Evolutionary conservation across 371 early-diverging fungal genomes (phyloP), one percentile per base, ranked within the genome.

Genomic region (Rhizopus microsporus): DNA sequence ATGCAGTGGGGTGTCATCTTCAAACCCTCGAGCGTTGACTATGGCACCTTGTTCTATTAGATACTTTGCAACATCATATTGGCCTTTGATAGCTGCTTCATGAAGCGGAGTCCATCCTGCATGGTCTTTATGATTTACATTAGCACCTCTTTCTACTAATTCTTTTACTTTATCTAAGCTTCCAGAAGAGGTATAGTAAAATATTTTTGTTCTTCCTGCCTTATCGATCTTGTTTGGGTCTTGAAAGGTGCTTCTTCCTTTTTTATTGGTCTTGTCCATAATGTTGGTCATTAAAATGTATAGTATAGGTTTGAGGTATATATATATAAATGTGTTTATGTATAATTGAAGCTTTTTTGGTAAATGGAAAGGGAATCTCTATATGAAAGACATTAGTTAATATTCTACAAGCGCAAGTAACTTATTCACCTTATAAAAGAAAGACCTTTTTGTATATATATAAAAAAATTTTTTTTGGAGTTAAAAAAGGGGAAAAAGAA

Each of bases 1-100:
- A 69, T 92, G 92, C 50, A 93, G 60, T 17, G 93, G 84, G n/a
- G 92, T 88, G 40, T 83, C 83, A 32, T 80, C 80, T 56, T 87
- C 86, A 37, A 74, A 68, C 32, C 84, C 86, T 42, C 68, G 62
- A 6, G 79, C 76, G 55, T 87, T 81, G 42, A 87, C 66, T 44
- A 82, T 77, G 0, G 83, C 81, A 6, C 72, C 69, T 15, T 68
- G 68, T 56, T 76, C 62, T 16, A 88, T 68, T n/a, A 90, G 64
- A 39, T 71, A 75, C 44, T 68, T 53, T 7, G 84, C 75, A n/a
- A 86, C 77, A 31, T 81, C 77, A 9, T 65, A 74, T 44, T 82
- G 78, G 9, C 86, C 87, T 44, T 81, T 75, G 12, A 87, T 63
- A 34, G 84, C 83, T 9, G 84, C 81, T 64, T 82, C 84, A 50